These are phyloP conservation scores for Aspergillus neoniger DNA, from an alignment of 2,329 filamentous ascomycete genomes.

Conservation along the genomic window DNA sequence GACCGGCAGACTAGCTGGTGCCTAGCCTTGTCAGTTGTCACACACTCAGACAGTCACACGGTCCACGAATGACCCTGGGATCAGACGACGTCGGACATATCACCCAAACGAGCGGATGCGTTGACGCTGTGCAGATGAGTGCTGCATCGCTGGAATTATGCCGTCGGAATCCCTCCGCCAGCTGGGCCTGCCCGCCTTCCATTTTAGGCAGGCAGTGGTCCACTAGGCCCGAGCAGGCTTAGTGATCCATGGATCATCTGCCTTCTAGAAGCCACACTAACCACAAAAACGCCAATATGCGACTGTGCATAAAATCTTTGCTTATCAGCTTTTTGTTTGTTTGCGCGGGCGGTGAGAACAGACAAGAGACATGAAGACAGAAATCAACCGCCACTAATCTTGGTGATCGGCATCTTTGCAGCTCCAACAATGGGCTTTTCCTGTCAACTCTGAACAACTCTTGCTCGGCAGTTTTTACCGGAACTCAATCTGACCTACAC, in stretches of 20 bases:
- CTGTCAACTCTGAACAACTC: too few species aligned
- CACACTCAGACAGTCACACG: not conserved
- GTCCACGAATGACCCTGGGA: conserved; percentile 1
- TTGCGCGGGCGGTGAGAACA: too few species aligned
- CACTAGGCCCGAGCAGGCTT: not conserved
- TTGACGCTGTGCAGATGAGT: not conserved
- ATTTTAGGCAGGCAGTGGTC: not conserved
- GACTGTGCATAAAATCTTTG: not conserved
- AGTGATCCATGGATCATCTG: not conserved
- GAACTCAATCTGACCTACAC: too few species aligned
- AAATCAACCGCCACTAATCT: too few species aligned
- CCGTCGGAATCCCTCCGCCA: conserved; percentile 1
- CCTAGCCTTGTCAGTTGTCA: not conserved
- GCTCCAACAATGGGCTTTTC: too few species aligned
- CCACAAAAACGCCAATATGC: not conserved
- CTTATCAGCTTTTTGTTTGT: too few species aligned
- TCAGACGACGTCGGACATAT: not conserved
- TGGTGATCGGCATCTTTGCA: too few species aligned
- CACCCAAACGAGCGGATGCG: not conserved
- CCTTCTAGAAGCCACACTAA: not conserved
- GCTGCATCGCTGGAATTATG: not conserved
- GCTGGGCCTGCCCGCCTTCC: not conserved
- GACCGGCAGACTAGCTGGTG: not conserved
- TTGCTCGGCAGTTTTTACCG: too few species aligned
- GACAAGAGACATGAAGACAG: too few species aligned